phyloP scores from a whole-genome alignment of 2,329 filamentous ascomycete genomes.

The Rutstroemia sp. region DNA sequence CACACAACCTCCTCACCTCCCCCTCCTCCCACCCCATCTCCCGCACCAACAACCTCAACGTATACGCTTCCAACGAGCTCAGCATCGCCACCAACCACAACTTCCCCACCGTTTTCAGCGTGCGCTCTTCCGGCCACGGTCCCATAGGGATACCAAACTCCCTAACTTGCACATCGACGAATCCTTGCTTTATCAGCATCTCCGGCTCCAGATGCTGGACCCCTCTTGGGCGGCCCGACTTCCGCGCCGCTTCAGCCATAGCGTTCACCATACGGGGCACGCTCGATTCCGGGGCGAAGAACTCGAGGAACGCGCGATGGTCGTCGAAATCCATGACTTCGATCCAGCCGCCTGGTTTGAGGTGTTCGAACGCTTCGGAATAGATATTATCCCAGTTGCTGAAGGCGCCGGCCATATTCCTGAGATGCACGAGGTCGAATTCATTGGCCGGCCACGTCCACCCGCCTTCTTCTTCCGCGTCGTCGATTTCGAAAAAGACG shows the following conservation, averaged over 20 bases:
- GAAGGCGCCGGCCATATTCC: constrained; percentile 50
- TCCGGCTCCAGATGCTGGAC: constrained; percentile 19
- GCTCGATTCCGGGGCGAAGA: constrained; percentile 14
- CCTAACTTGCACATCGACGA: constrained; percentile 34
- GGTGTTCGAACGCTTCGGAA: constrained; percentile 37
- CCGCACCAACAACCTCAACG: constrained; percentile 22
- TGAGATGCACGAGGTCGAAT: constrained; percentile 55
- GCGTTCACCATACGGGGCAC: constrained; percentile 10
- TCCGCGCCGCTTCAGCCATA: constrained; percentile 15
- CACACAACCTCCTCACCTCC: constrained; percentile 16
- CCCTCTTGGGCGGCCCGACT: constrained; percentile 17
- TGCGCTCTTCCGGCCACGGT: constrained; percentile 31
- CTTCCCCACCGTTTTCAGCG: constrained; percentile 20
- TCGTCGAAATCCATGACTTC: constrained; percentile 29
- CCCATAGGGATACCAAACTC: constrained; percentile 25
- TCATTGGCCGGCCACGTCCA: constrained; percentile 44
- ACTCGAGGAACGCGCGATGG: constrained; percentile 14
- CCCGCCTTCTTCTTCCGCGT: constrained; percentile 38
- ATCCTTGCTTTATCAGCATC: constrained; percentile 32
- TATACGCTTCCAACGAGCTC: constrained; percentile 21
- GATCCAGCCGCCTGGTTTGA: constrained; percentile 28
- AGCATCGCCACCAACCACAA: constrained; percentile 21
- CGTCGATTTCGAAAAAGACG: constrained; percentile 58
- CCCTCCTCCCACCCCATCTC: constrained; percentile 22
- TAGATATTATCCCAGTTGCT: constrained; percentile 49